Conservation (phyloP, 1,284 basidiomycete species). For the Grifola frondosa region DNA sequence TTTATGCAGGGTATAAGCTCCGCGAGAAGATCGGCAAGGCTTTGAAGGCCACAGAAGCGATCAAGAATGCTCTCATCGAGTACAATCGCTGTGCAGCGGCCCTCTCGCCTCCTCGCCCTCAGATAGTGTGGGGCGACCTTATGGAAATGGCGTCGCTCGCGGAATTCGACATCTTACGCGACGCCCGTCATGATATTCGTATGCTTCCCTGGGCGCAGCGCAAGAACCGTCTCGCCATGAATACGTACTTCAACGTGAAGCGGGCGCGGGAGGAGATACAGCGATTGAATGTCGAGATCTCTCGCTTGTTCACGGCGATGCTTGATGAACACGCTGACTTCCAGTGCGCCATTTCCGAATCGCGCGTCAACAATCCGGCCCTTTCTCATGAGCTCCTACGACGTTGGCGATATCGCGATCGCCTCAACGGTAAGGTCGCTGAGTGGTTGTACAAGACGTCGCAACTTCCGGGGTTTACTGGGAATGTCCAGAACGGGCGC, state of each 20-base stretch:
- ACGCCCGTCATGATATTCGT: neutral
- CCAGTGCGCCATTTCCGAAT: too few relatives aligned
- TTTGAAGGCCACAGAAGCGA: conserved; percentile 1
- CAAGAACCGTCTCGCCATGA: neutral
- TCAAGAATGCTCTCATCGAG: neutral
- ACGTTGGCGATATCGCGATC: too few relatives aligned
- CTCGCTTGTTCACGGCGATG: neutral
- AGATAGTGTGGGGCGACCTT: neutral
- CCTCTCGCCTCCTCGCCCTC: neutral
- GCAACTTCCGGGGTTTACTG: too few relatives aligned
- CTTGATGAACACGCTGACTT: neutral
- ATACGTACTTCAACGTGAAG: conserved; percentile 1
- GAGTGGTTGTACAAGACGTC: too few relatives aligned
- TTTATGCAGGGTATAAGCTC: conserved; percentile 1
- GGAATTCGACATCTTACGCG: conserved; percentile 2
- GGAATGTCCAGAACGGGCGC: too few relatives aligned
- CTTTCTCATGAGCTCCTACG: too few relatives aligned
- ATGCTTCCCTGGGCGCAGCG: neutral
- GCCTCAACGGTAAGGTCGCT: too few relatives aligned
- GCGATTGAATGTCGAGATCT: conserved; percentile 3
- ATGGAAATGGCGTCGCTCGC: neutral
- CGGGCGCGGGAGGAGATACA: conserved; percentile 1
- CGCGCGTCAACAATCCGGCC: too few relatives aligned
- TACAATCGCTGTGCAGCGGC: neutral
- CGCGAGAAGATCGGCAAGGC: conserved; percentile 8